Evolutionary conservation across 1,284 basidiomycete genomes (phyloP), one percentile per base, ranked within the genome.

Genomic region (Ceratobasidium sp.): DNA sequence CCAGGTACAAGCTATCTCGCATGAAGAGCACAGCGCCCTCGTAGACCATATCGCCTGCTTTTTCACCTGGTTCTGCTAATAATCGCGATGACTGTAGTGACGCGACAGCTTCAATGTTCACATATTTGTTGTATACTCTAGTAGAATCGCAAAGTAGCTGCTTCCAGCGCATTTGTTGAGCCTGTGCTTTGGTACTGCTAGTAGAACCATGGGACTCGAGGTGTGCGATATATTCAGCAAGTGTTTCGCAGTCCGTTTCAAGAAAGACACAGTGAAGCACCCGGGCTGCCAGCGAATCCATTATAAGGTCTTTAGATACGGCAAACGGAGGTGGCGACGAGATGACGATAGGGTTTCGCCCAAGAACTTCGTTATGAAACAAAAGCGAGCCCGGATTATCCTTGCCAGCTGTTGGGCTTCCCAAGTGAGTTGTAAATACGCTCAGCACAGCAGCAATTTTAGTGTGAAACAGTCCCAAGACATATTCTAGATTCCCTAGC

Each of bases 401-500:
- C 3, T 75, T 58, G 11, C 79, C 80, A 21, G 77, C 63, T 23
- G 79, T 71, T 1, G 79, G 73, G 47, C 77, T 78, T 5, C 82
- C 80, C 74, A 75, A 82, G 64, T 83, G 82, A 0, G 77, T 79
- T 8, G 78, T 67, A 3, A 84, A 62, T 5, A 80, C 41, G 0
- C 81, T 80, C 55, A 79, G 77, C 1, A 78, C 76, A 8, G 79
- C 79, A 0, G 82, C 79, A 57, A 84, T 82, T 72, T 83, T 81
- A 21, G 77, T 77, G 72, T 84, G 83, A 74, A 84, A 84, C 1
- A 84, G 75, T 0, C 82, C 83, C 0, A 81, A n/a, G 5, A 69
- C n/a, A 21, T n/a, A 46, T 4, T 28, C 52, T 8, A 69, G 30
- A 26, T 46, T 44, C 2, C 43, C 30, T 30, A 69, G 18, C 2